Evolutionary conservation across 805 yeast species (phyloP).

Genomic region (Tetrapisispora pingtungensis): DNA sequence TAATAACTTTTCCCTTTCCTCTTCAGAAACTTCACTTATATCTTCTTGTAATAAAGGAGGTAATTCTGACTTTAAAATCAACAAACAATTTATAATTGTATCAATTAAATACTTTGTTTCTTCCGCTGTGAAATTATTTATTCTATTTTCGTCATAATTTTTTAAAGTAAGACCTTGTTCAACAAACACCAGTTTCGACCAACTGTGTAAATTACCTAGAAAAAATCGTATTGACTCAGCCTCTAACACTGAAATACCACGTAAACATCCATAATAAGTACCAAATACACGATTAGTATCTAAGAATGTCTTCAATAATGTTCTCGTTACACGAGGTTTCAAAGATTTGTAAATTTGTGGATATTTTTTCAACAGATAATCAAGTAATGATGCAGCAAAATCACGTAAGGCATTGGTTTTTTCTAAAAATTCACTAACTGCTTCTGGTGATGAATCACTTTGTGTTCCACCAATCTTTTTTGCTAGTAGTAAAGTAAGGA

Average conservation of each 20-base stretch:
- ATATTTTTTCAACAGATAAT: constrained; percentile 66
- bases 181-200: constrained; percentile 56
- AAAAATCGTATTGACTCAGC: constrained; percentile 79
- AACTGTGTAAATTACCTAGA: constrained; percentile 72
- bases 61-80: constrained; percentile 33
- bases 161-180: constrained; percentile 21
- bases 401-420: constrained; percentile 60
- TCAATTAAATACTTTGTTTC: constrained; percentile 42
- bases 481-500: constrained; percentile 79
- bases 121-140: constrained; percentile 29
- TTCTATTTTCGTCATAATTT: constrained; percentile 10
- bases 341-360: constrained; percentile 81
- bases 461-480: constrained; percentile 62
- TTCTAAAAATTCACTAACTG: constrained; percentile 29
- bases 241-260: constrained; percentile 77
- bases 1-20: constrained; percentile 35
- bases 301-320: constrained; percentile 80
- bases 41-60: constrained; percentile 27
- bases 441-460: constrained; percentile 20
- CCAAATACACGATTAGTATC: constrained; percentile 77
- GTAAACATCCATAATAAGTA: constrained; percentile 84
- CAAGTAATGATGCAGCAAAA: constrained; percentile 74
- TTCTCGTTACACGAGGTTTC: constrained; percentile 88
- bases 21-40: constrained; percentile 31
- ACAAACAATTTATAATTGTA: constrained; percentile 45